Evolutionary conservation across 805 yeast genomes (phyloP).

Genomic region (Teunomyces gatunensis): DNA sequence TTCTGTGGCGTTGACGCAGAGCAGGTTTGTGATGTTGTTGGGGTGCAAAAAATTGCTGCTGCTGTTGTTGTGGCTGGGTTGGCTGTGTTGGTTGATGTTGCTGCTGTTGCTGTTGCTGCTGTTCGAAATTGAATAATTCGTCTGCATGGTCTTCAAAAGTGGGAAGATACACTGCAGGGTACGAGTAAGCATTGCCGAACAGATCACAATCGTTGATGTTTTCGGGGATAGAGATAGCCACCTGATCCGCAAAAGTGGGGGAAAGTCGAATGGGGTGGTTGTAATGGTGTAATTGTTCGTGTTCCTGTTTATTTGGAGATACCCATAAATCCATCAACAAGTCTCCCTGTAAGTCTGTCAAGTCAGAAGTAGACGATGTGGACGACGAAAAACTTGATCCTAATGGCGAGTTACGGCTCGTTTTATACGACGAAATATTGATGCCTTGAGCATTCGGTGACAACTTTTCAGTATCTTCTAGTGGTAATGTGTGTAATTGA

Average conservation of each 20-base stretch:
- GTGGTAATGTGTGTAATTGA: conserved; percentile 7
- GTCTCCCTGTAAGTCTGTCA: conserved; percentile 19
- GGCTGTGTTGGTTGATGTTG: conserved; percentile 10
- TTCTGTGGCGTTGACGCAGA: neutral
- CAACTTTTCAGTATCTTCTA: conserved; percentile 5
- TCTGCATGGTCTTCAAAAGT: conserved; percentile 12
- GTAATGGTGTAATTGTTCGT: conserved; percentile 14
- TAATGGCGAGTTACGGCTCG: conserved; percentile 7
- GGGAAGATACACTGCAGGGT: neutral
- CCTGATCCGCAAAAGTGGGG: neutral
- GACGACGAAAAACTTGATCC: conserved; percentile 11
- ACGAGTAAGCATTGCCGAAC: conserved; percentile 16
- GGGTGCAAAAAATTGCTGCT: neutral
- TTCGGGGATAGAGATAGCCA: neutral
- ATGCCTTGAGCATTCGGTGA: neutral
- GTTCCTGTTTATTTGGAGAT: neutral
- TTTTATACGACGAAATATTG: neutral
- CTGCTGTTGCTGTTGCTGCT: conserved; percentile 10
- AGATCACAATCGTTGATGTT: conserved; percentile 12
- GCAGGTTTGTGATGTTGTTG: conserved; percentile 10
- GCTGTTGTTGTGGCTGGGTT: conserved; percentile 9
- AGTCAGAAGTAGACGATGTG: conserved; percentile 8
- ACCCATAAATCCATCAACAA: conserved; percentile 35
- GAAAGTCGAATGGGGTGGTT: neutral
- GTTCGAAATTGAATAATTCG: conserved; percentile 21